phyloP scores from a whole-genome alignment of 2,329 filamentous ascomycete genomes.

The Bipolaris cookei region DNA sequence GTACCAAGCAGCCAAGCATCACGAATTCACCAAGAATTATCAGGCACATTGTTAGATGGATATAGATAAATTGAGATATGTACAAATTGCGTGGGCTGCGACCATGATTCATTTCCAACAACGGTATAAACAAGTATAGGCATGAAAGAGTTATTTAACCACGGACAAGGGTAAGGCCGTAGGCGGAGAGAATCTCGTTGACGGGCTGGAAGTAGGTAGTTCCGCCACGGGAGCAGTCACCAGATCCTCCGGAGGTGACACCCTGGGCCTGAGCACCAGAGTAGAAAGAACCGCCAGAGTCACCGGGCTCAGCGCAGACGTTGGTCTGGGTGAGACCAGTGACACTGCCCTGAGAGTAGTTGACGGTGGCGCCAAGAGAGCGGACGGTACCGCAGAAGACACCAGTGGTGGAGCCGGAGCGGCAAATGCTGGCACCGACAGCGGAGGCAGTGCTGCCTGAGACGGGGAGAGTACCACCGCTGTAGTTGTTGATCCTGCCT shows the following conservation, averaged over 20 bases:
- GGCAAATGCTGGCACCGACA: slow-evolving; percentile 50
- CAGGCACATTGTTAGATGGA: too few species aligned
- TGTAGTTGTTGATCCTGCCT: slow-evolving; percentile 46
- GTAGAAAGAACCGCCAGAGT: slow-evolving; percentile 53
- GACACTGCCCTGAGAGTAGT: slow-evolving; percentile 50
- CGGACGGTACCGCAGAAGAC: slow-evolving; percentile 51
- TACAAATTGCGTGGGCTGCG: slow-evolving; percentile 10
- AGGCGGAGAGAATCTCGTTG: slow-evolving; percentile 52
- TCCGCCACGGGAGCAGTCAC: slow-evolving; percentile 49
- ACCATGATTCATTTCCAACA: background rate
- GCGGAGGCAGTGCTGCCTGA: slow-evolving; percentile 50
- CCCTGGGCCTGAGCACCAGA: slow-evolving; percentile 52
- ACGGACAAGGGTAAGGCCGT: slow-evolving; percentile 38
- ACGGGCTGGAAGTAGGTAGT: slow-evolving; percentile 54
- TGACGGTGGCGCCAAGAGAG: slow-evolving; percentile 47
- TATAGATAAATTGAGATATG: slow-evolving; percentile 3
- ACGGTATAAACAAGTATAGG: slow-evolving; percentile 1
- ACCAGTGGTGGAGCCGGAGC: slow-evolving; percentile 53
- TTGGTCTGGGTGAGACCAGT: slow-evolving; percentile 52
- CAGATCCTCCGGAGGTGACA: slow-evolving; percentile 53
- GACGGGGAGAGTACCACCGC: slow-evolving; percentile 40
- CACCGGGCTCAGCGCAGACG: slow-evolving; percentile 53
- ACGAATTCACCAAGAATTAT: too few species aligned
- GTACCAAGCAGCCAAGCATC: too few species aligned
- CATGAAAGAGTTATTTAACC: slow-evolving; percentile 21